These are phyloP conservation scores for Rutstroemia sp. DNA, from an alignment of 2,329 filamentous ascomycete genomes.

Conservation along the genomic window DNA sequence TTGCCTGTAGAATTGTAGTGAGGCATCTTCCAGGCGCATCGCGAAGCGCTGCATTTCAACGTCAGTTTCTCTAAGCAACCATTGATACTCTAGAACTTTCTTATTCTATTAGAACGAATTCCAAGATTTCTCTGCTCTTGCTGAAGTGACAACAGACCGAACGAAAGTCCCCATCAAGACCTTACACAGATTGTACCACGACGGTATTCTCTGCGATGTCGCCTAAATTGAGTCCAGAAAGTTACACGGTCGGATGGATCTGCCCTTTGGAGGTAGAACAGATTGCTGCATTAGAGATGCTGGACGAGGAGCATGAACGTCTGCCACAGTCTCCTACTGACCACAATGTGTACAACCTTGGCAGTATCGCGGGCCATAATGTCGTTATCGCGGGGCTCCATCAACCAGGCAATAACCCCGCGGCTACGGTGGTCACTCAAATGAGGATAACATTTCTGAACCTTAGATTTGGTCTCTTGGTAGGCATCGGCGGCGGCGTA, in stretches of 20 bases:
- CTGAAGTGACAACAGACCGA: too few species aligned
- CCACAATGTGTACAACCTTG: slow-evolving; percentile 23
- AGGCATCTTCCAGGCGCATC: too few species aligned
- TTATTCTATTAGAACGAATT: too few species aligned
- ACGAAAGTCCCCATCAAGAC: too few species aligned
- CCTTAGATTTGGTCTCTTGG: slow-evolving; percentile 34
- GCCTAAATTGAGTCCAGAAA: background rate
- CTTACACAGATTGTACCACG: too few species aligned
- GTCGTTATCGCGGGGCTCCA: slow-evolving; percentile 30
- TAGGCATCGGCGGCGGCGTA: slow-evolving; percentile 34
- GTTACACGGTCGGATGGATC: slow-evolving; percentile 21
- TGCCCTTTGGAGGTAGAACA: slow-evolving; percentile 16
- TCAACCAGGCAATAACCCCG: slow-evolving; percentile 29
- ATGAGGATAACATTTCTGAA: slow-evolving; percentile 29
- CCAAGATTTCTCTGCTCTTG: too few species aligned
- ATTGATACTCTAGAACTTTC: too few species aligned
- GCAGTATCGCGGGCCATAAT: slow-evolving; percentile 28
- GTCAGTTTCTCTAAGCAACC: too few species aligned
- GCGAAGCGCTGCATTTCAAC: too few species aligned
- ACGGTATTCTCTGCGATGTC: too few species aligned
- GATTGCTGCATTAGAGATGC: slow-evolving; percentile 17
- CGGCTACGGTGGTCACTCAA: slow-evolving; percentile 28
- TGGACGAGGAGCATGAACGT: slow-evolving; percentile 16
- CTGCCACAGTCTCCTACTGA: slow-evolving; percentile 11
- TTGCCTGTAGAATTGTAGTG: too few species aligned